Base-by-base conservation (phyloP, 495 filamentous ascomycete species). In the Hapsidospora chrysogenum region DNA sequence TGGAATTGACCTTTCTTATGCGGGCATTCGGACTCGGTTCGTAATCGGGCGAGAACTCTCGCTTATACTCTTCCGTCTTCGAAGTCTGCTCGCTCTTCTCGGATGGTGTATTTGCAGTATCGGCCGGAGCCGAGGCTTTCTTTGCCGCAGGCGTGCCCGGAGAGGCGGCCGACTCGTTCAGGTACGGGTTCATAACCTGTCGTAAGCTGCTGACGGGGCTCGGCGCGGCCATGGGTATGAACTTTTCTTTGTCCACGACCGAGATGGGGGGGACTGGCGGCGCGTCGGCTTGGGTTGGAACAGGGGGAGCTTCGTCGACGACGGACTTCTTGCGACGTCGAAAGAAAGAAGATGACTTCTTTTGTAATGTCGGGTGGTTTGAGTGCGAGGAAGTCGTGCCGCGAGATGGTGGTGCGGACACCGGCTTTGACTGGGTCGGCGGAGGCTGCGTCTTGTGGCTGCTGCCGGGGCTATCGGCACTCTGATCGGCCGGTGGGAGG, bases 261-360 rank as follows among this genome's bases (percentile, higher is more conserved):
- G 18, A 4, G 17, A 33, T 20, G 21, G 33, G 23, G 2, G 40
- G 29, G 1, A 49, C 30, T 9, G 32, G 26, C 7, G 47, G 50
- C 16, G 48, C 50, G 39, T 50, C 36, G 27, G 49, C 39, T n/a
- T n/a, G n/a, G n/a, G n/a, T n/a, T 15, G 58, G 56, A n/a, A 59
- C 46, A 7, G 66, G 63, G 6, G 57, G 58, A 26, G 58, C 57
- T 10, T 49, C 23, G 31, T 64, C 49, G 70, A 78, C 36, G 58
- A 74, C 36, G 2, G 85, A 93, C 57, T 81, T 84, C 68, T 97
- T 97, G 43, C 89, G 70, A 42, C 87, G 68, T 44, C 89, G 68
- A 56, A 97, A 95, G 63, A 97, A 95, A 0, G 75, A 77, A 1
- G 86, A 92, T 3, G 78, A 70, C 52, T 93, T 96, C 60, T 97